These are phyloP conservation scores for Citrullus colocynthis DNA, from an alignment of 306 rosid species.

Conservation along the genomic window DNA sequence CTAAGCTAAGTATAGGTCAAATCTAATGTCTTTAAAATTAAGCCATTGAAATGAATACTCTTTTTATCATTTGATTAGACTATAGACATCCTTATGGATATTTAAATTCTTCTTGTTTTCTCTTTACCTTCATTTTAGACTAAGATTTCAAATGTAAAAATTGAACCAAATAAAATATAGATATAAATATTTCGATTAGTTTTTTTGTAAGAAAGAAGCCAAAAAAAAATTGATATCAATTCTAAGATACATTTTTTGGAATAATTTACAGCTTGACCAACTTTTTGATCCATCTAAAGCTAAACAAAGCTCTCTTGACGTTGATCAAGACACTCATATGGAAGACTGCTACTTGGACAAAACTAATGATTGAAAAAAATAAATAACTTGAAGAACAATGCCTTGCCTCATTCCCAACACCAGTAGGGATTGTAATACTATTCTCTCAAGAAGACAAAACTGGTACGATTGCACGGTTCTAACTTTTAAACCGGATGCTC, in stretches of 20 bases:
- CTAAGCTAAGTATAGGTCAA: too few species aligned
- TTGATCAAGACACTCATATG: not conserved
- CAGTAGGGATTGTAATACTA: not conserved
- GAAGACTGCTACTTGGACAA: not conserved
- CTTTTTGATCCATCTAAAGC: not conserved
- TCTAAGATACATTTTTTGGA: not conserved
- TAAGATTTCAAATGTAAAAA: not conserved
- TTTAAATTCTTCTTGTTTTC: too few species aligned
- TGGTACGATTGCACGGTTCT: not conserved
- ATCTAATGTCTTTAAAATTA: too few species aligned
- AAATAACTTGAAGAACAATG: not conserved
- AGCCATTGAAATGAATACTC: too few species aligned
- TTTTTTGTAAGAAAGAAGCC: not conserved
- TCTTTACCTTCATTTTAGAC: too few species aligned
- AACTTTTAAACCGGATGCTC: constrained; percentile 52
- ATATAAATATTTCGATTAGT: not conserved
- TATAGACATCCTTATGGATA: too few species aligned
- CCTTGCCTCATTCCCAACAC: not conserved
- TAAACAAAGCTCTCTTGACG: not conserved
- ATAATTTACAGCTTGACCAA: not conserved
- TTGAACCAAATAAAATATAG: not conserved
- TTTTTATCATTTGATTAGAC: too few species aligned
- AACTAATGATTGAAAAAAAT: not conserved
- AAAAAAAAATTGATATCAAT: not conserved
- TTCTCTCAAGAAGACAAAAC: not conserved